Evolutionary conservation across 805 yeast genomes (phyloP), one percentile per base, ranked within the genome.

Genomic region (Metschnikowia orientalis): DNA sequence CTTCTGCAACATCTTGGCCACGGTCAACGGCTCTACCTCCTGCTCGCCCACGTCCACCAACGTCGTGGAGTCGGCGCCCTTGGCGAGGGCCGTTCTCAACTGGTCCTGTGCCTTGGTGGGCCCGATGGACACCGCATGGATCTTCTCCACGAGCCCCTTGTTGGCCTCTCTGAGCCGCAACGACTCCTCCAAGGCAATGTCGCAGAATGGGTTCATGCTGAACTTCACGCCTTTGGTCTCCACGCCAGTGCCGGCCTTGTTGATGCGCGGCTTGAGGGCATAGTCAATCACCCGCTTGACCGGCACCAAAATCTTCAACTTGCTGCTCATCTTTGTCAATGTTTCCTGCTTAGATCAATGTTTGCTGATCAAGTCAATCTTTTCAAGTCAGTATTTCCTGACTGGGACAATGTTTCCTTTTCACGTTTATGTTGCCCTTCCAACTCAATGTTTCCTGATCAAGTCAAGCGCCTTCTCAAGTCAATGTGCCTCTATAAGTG

Each of bases 171-270:
- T 78, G 48, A 92, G 73, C 47, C 81, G 75, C 25, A 89, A 67
- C 1, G 97, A 95, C 59, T 92, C 98, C 62, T 92, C 98, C 33
- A 92, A 77, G 6, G 98, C 98, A 55, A 92, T 92, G 62, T 92
- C 98, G 63, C 95, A 92, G 61, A 92, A 92, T 36, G 99, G 98
- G 58, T 92, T 92, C 59, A 90, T 86, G 53, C 87, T 76, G 69
- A 81, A 88, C 64, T 90, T 90, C 47, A 86, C 85, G 37, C 96
- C 97, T 43, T 82, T 76, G 35, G 90, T 77, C 48, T 88, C 95
- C 30, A 84, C 78, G 5, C 92, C 95, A 8, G 87, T 81, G 30
- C 77, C 78, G 9, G 94, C 67, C 59, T 85, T 79, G 69, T 88
- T 88, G 60, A 90, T 81, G 51, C 97, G 74, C 28, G 98, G 98